These are phyloP conservation scores for Agrocybe chaxingu DNA, from an alignment of 768 basidiomycete genomes.

Conservation along the genomic window DNA sequence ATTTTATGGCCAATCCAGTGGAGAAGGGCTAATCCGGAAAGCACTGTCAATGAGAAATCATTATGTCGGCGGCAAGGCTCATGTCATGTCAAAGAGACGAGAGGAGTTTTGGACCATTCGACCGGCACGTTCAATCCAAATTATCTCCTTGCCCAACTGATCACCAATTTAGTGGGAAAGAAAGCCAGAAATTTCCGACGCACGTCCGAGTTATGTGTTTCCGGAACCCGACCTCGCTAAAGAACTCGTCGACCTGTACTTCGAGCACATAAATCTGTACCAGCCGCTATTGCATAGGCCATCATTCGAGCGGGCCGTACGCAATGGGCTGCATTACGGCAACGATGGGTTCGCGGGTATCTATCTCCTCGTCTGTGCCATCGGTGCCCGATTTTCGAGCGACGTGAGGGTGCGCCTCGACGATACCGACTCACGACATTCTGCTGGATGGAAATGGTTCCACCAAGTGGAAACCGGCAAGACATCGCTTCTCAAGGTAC, in stretches of 20 bases:
- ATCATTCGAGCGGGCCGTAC: slow-evolving; percentile 49
- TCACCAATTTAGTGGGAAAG: not conserved
- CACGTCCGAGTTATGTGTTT: slow-evolving; percentile 35
- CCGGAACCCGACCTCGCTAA: slow-evolving; percentile 2
- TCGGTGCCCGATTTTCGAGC: slow-evolving; percentile 48
- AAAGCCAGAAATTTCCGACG: not conserved
- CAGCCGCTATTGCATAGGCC: slow-evolving; percentile 65
- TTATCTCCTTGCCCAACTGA: no score
- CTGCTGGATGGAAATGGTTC: slow-evolving; percentile 55
- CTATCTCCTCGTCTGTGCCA: slow-evolving; percentile 63
- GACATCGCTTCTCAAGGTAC: slow-evolving; percentile 51
- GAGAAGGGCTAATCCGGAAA: slow-evolving; percentile 38
- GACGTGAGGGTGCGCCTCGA: slow-evolving; percentile 48
- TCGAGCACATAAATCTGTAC: slow-evolving; percentile 43
- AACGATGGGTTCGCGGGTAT: slow-evolving; percentile 48
- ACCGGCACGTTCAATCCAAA: not conserved
- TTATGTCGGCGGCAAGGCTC: slow-evolving; percentile 25
- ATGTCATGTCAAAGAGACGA: slow-evolving; percentile 9
- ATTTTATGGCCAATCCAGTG: slow-evolving; percentile 45
- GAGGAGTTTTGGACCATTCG: slow-evolving; percentile 14
- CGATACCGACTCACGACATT: slow-evolving; percentile 27
- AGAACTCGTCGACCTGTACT: slow-evolving; percentile 41
- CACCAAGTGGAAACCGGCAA: slow-evolving; percentile 56
- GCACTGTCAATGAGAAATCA: slow-evolving; percentile 53
- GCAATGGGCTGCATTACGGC: slow-evolving; percentile 39